Base-by-base conservation (phyloP, 1,284 basidiomycete genomes). In the Cronartium quercuum region DNA sequence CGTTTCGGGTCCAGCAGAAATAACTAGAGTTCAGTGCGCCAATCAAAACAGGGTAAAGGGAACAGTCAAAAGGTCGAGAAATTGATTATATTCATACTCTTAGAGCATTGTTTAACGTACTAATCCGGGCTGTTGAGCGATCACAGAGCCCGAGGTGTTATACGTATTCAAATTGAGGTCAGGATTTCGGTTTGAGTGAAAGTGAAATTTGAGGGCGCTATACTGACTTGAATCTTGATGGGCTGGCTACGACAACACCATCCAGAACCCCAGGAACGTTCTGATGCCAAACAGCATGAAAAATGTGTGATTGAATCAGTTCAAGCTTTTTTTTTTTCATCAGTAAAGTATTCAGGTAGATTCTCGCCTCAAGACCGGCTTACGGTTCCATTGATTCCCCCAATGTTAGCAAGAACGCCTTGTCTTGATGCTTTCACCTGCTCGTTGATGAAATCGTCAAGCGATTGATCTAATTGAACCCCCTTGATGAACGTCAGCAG, bases 321-420 rank as follows among this genome's bases (percentile, higher is more conserved):
- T 29, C 29, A 29, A 29, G 29, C 29, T 29, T 29, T 29, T 29
- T 29, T 29, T 29, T 29, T 84, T 58, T 88, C 85, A 75, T 89
- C 89, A 76, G 89, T 29, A 29, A 29, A 29, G 29, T 29, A 29
- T 2, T 29, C 29, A 29, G 29, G 29, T 29, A 29, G 29, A 29
- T 29, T 29, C 29, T 29, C 29, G 29, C 29, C 29, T 12, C 6
- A 51, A 51, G 47, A 51, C 24, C 29, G 2, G 6, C 47, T 51
- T 51, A 51, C 47, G 24, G 47, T 51, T 51, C 47, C 47, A 21
- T 51, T 51, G 47, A 13, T 51, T 51, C 47, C 47, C 47, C 47
- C 47, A 51, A 51, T 51, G 24, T 51, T 51, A 51, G 47, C 47
- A 15, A 51, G 47, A 21, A 51, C 47, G 18, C 47, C 47, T 13